Evolutionary conservation across 2,329 filamentous ascomycete genomes (phyloP).

Genomic region (Lecanosticta acicola): DNA sequence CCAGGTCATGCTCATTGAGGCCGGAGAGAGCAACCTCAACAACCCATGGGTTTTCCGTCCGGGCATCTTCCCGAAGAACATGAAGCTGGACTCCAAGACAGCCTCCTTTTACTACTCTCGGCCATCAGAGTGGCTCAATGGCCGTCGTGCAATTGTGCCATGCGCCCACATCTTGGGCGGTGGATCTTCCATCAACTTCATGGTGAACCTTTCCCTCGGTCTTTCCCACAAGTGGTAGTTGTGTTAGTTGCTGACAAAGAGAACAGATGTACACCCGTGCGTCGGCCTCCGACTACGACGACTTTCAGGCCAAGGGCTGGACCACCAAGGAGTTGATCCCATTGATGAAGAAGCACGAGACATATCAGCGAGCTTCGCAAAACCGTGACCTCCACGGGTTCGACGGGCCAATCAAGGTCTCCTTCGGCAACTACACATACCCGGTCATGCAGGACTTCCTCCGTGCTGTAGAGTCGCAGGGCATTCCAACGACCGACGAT

Average conservation of each 20-base stretch:
- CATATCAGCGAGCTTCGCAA: constrained; percentile 56
- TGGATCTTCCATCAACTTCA: constrained; percentile 67
- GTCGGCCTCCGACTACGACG: constrained; percentile 68
- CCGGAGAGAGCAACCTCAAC: constrained; percentile 67
- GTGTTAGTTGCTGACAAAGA: constrained; percentile 4
- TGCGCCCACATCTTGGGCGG: constrained; percentile 64
- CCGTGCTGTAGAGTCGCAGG: constrained; percentile 56
- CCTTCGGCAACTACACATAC: constrained; percentile 68
- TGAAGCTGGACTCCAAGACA: constrained; percentile 75
- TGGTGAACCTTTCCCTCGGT: constrained; percentile 43
- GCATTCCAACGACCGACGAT: constrained; percentile 69
- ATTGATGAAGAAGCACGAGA: constrained; percentile 76
- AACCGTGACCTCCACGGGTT: constrained; percentile 66
- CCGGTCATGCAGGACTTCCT: constrained; percentile 79
- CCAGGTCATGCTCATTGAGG: constrained; percentile 65
- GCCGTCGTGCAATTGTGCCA: constrained; percentile 67
- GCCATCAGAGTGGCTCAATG: constrained; percentile 66
- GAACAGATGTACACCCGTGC: constrained; percentile 65
- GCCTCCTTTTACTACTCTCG: constrained; percentile 76
- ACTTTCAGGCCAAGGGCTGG: constrained; percentile 77
- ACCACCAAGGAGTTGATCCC: constrained; percentile 68
- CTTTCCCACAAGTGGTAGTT: too few species aligned
- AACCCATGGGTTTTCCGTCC: constrained; percentile 73
- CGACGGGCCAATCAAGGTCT: constrained; percentile 76
- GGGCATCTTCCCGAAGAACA: constrained; percentile 69